Base-by-base conservation (phyloP, 192 early-diverging fungal species). In the Neocallimastix lanati region DNA sequence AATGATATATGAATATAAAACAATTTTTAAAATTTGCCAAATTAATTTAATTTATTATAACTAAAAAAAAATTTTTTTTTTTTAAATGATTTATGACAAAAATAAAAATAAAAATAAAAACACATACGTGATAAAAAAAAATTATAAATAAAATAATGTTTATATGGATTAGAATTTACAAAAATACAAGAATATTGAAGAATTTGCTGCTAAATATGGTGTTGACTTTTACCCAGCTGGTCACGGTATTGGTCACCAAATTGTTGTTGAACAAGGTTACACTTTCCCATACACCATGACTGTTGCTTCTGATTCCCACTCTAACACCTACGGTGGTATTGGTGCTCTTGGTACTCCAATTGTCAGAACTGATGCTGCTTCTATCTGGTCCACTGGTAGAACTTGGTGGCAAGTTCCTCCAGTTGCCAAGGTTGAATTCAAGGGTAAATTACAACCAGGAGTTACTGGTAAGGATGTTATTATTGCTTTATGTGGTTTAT, bases 381-480 rank as follows among this genome's bases (percentile, higher is more conserved):
- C 97, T 2, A 94, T 99, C 79, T 99, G 97, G 97, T 95, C 97
- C 7, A 98, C 97, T 0, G 93, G 96, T 9, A 90, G 92, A 80
- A 99, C 96, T 2, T 99, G 97, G 97, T 99, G 97, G 97, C 97
- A 99, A 83, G 92, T 96, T 15, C 97, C 97, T 13, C 96, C 95
- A 3, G 94, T 98, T 5, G 96, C 92, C 36, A 90, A 92, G 77
- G 97, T 99, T 27, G 92, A 94, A 85, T 86, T 99, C 36, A 84
- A 91, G 78, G 94, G 94, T 76, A 80, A 84, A 77, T 85, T 96
- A 77, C 90, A 92, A 9, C 84, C 87, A 6, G 96, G 95, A 76
- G 95, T 96, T 9, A 94, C 95, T 18, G 97, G 97, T 76, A 99
- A 99, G 82, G 97, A 99, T 88, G 90, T 99, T 28, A 98, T 99